These are phyloP conservation scores for Cunninghamia lanceolata DNA, from an alignment of 75 land plant genomes.

Conservation along the genomic window DNA sequence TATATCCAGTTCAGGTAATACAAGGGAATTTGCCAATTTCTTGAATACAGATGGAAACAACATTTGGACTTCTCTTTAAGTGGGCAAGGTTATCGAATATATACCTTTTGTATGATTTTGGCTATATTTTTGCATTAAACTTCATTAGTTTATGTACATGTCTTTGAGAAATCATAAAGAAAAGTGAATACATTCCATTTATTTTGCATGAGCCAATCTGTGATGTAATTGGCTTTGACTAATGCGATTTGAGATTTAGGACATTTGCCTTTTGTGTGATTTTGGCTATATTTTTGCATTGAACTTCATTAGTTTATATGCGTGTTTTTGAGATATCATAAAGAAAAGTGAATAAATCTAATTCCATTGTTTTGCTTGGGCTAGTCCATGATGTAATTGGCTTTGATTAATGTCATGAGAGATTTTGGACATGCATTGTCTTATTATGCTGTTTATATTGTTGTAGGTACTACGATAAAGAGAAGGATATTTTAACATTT, in stretches of 20 bases:
- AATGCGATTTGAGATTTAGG: neutral
- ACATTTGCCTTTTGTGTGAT: neutral
- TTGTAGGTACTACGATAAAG: slow-evolving; percentile 68
- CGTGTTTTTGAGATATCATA: neutral
- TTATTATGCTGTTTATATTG: slow-evolving; percentile 2
- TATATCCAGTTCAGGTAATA: neutral
- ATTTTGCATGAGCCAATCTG: neutral
- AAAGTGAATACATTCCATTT: neutral
- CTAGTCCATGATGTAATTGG: neutral
- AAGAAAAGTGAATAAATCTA: neutral
- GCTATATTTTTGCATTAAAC: neutral
- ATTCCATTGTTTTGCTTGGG: neutral
- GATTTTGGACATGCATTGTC: neutral
- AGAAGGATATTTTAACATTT: slow-evolving; percentile 81
- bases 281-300: neutral
- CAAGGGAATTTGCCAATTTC: neutral
- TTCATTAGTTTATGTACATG: neutral
- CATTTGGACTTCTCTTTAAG: neutral
- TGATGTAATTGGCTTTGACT: neutral
- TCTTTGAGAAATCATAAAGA: neutral
- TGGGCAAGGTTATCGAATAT: neutral
- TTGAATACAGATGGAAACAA: neutral
- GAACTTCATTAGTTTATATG: neutral
- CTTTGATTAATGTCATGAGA: neutral
- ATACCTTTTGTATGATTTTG: neutral